Evolutionary conservation across 805 yeast species (phyloP).

Genomic region (Soucietia sequanensis): DNA sequence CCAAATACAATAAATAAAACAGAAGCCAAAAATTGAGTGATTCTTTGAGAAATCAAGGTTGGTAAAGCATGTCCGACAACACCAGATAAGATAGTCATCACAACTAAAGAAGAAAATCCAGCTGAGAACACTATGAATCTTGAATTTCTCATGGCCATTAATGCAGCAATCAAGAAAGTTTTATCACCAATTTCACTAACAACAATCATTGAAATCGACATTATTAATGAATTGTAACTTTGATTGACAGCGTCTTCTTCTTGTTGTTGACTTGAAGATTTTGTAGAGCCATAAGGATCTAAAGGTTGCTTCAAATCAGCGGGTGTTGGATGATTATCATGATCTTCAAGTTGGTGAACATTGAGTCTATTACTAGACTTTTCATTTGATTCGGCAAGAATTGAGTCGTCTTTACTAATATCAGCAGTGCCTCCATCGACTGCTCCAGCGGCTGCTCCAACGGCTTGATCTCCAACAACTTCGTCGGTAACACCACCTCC

Average conservation of each 20-base stretch:
- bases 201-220: conserved; percentile 87
- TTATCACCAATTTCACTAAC: conserved; percentile 98
- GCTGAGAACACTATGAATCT: conserved; percentile 83
- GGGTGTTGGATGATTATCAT: conserved; percentile 30
- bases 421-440: neutral
- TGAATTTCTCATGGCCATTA: conserved; percentile 96
- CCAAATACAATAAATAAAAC: conserved; percentile 82
- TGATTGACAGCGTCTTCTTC: neutral
- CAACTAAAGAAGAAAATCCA: conserved; percentile 76
- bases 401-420: neutral
- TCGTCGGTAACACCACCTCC: neutral
- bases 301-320: conserved; percentile 18
- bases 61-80: conserved; percentile 91
- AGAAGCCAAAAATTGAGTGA: conserved; percentile 82
- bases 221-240: conserved; percentile 56
- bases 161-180: conserved; percentile 93
- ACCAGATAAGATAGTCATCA: conserved; percentile 93
- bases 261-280: conserved; percentile 1
- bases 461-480: neutral
- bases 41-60: conserved; percentile 69
- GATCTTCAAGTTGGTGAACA: conserved; percentile 19
- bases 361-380: conserved; percentile 18
- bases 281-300: conserved; percentile 11
- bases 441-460: neutral
- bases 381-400: no score